Evolutionary conservation across 2,329 filamentous ascomycete genomes (phyloP), one percentile per base, ranked within the genome.

Genomic region (Monosporascus sp.): DNA sequence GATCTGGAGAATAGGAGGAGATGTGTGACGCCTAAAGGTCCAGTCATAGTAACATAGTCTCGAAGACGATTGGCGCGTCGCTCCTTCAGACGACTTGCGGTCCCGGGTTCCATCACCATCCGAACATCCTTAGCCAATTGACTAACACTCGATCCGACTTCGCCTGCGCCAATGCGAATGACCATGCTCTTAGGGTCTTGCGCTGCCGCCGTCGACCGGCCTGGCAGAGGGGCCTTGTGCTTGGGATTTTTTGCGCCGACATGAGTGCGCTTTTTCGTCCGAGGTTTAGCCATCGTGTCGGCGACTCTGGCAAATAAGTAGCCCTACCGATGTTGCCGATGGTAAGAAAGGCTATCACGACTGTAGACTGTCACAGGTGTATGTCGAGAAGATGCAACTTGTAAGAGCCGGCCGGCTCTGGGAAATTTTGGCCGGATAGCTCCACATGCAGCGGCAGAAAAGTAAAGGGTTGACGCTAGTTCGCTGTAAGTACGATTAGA

Each of bases 41-140:
- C 94, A 55, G 90, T 89, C 94, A 99, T 99, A 58, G 90, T 88
- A 37, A 91, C 87, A 72, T 96, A 99, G 74, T 99, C 94, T 67
- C 88, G 85, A 60, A 97, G 74, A 66, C 87, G 86, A 75, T 99
- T 97, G 40, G 85, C 88, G 72, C 88, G 86, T 60, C 94, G 82
- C 76, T 97, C 93, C 76, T 91, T 96, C 61, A 99, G 72, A 55
- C 93, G 83, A 57, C 86, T 87, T 3, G 94, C 94, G 4, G 94
- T 99, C 51, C 91, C 89, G 1, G 94, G 94, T 72, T 97, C 91
- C 91, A 99, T 96, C 75, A 97, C 93, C 52, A 81, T 80, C 63
- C 94, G 86, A 55, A 97, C 89, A 74, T 99, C 94, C 63, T 88
- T 86, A 22, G 93, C 92, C 63, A 99, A 78, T 74, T 97, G 92